Evolutionary conservation across 148 eudicot genomes (phyloP), one percentile per base, ranked within the genome.

Genomic region (Oxyria digyna): DNA sequence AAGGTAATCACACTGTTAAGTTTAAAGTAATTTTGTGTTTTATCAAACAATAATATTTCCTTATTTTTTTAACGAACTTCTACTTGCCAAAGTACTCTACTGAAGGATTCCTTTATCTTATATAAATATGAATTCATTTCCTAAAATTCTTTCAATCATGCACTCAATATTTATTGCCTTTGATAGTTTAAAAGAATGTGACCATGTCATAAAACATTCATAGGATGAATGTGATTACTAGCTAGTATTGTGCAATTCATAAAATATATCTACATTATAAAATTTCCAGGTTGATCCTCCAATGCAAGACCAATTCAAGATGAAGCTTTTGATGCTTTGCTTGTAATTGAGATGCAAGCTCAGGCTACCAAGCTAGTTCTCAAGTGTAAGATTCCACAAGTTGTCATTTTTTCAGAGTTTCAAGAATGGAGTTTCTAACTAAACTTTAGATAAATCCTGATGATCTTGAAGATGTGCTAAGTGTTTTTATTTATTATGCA

Each of bases 391-490:
- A 90, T 93, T 83, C 91, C 96, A 33, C 91, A 89, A 80, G 85
- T 96, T 75, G 96, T 91, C 49, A 63, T 75, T 24, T 78, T 54
- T 54, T 54, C 68, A 50, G 98, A 89, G 69, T 79, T 78, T 68
- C 86, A 87, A 72, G 77, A 88, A 62, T 73, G 80, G 70, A 83
- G 80, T 69, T 69, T 93, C 98, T 96, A 37, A 82, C 81, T 45
- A 93, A 93, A 78, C 95, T 90, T 64, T 89, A 83, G 38, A 84
- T 93, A 74, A 89, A 90, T 73, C 95, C 96, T 45, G 84, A 88
- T 35, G 98, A 93, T 77, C 86, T 92, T 64, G 98, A 93, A 80
- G 98, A 93, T 73, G 96, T 93, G 96, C 96, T 87, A 78, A 76
- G 94, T 78, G 20, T 33, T 17, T 62, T 32, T 59, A 24, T 57